Percentiles rank a stretch among this genome's conserved stretches.
phyloP scores from a whole-genome alignment of 2,329 filamentous ascomycete genomes.

The Tolypocladium ophioglossoides region DNA sequence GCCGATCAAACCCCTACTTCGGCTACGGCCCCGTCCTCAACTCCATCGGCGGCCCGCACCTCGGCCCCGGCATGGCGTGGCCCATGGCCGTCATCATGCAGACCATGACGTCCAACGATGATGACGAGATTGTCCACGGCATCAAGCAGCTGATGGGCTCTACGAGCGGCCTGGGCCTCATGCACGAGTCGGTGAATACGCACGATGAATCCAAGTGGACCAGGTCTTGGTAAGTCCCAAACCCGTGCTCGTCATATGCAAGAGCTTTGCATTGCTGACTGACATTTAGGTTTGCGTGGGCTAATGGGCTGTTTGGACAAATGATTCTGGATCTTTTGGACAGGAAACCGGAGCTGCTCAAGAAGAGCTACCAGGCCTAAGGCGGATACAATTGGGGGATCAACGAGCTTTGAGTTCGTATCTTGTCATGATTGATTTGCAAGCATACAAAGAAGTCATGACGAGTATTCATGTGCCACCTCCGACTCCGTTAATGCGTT shows the following conservation, averaged over 20 bases:
- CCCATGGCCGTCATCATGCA: conserved; percentile 77
- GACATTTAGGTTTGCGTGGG: conserved; percentile 68
- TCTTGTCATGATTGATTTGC: background rate
- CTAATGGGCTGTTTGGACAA: conserved; percentile 79
- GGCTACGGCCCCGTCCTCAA: conserved; percentile 41
- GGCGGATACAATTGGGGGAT: background rate
- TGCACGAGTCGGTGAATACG: conserved; percentile 54
- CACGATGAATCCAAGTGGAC: conserved; percentile 21
- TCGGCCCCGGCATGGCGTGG: conserved; percentile 64
- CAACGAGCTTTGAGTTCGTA: background rate
- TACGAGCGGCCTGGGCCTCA: conserved; percentile 61
- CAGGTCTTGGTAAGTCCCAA: conserved; percentile 22
- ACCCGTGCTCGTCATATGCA: background rate
- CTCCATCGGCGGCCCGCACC: conserved; percentile 41
- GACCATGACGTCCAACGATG: conserved; percentile 66
- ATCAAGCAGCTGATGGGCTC: conserved; percentile 55
- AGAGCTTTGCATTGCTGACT: conserved; percentile 13
- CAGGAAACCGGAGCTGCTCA: conserved; percentile 57
- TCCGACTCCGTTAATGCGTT: conserved; percentile 3
- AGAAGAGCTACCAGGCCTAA: conserved; percentile 33
- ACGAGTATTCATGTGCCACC: background rate
- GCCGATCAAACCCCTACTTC: conserved; percentile 63
- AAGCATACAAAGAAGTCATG: background rate
- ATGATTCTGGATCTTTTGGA: conserved; percentile 66
- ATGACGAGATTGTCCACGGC: conserved; percentile 61